Evolutionary conservation across 139 green algal species (phyloP).

Genomic region (Deuterostichococcus epilithicus): DNA sequence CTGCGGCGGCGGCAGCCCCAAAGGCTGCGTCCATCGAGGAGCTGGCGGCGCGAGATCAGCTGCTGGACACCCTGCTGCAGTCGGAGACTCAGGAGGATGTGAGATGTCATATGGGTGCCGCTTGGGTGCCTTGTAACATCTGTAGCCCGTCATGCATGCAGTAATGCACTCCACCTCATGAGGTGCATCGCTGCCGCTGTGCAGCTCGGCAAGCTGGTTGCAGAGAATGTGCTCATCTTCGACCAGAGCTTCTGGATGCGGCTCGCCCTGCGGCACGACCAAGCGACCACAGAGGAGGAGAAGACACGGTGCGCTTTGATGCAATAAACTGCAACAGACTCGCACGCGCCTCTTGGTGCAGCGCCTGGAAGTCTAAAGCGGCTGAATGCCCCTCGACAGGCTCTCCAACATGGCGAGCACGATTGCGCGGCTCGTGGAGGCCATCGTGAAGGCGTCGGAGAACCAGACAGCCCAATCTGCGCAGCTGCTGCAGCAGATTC

Average conservation of each 20-base stretch:
- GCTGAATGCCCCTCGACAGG: background rate
- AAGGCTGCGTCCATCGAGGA: conserved; percentile 38
- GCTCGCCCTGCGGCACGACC: conserved; percentile 77
- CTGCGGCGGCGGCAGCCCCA: background rate
- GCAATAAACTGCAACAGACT: no score
- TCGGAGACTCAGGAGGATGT: conserved; percentile 62
- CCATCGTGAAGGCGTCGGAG: conserved; percentile 70
- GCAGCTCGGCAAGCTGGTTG: conserved; percentile 67
- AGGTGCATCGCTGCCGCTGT: background rate
- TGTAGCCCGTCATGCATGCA: background rate
- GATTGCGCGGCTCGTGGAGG: conserved; percentile 56
- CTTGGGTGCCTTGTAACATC: background rate
- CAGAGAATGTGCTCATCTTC: conserved; percentile 82
- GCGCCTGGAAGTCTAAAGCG: no score
- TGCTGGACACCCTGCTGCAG: conserved; percentile 73
- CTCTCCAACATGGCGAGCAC: background rate
- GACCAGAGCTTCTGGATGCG: conserved; percentile 91
- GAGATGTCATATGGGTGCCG: background rate
- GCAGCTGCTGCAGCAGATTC: conserved; percentile 64
- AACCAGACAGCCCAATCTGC: conserved; percentile 63
- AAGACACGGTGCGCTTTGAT: conserved; percentile 51
- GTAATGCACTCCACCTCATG: background rate
- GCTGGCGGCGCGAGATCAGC: conserved; percentile 62
- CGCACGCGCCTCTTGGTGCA: no score
- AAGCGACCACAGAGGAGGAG: conserved; percentile 38